Conservation (phyloP, 2,329 filamentous ascomycete species). For the Metarhizium rileyi region DNA sequence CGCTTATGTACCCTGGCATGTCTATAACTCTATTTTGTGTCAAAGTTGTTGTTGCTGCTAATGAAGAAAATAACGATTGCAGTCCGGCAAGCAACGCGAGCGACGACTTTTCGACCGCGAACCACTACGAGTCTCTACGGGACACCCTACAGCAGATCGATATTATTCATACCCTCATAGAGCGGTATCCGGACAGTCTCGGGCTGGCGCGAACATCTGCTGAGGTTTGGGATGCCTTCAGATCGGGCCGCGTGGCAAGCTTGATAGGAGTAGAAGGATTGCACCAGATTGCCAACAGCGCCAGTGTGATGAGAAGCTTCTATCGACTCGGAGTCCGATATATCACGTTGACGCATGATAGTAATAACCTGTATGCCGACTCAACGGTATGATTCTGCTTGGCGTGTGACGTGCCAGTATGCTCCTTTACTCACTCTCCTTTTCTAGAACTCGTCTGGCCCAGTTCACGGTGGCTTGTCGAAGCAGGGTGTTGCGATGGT, state of each 20-base stretch:
- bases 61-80: too few relatives aligned
- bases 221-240: conserved; percentile 43
- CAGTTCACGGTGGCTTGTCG: conserved; percentile 6
- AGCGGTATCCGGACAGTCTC: conserved; percentile 49
- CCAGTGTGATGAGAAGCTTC: conserved; percentile 61
- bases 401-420: neutral
- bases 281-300: conserved; percentile 78
- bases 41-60: too few relatives aligned
- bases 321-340: conserved; percentile 70
- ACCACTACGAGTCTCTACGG: neutral
- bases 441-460: neutral
- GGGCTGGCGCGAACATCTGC: conserved; percentile 28
- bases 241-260: conserved; percentile 52
- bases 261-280: conserved; percentile 71
- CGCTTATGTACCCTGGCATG: conserved; percentile 64
- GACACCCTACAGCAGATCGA: conserved; percentile 27
- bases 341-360: conserved; percentile 72
- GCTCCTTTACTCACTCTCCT: neutral
- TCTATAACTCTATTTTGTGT: too few relatives aligned
- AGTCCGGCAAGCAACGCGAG: neutral
- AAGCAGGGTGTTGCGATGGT: conserved; percentile 6
- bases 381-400: conserved; percentile 1
- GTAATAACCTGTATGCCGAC: conserved; percentile 9
- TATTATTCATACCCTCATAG: conserved; percentile 49
- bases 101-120: neutral